A percentile compares a stretch with the other conserved stretches of the same genome.
Conservation (phyloP, 768 basidiomycete species). For the Trametes elegans region DNA sequence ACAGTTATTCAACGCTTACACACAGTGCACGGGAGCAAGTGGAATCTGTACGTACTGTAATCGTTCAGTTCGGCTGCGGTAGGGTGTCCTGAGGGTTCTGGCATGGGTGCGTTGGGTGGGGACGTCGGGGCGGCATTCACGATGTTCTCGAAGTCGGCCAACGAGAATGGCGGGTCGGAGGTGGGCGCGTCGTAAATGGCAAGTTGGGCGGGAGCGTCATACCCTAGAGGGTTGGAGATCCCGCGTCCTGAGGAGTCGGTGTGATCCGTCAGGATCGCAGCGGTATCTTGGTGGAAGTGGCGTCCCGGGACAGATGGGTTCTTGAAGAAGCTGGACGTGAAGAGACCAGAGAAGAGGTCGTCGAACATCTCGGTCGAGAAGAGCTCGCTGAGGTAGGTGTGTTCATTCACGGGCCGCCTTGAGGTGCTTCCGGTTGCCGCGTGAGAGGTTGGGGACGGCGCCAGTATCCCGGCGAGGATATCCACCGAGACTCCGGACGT, state of each 20-base stretch:
- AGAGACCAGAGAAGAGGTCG: constrained; percentile 30
- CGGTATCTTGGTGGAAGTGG: constrained; percentile 10
- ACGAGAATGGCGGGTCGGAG: background rate
- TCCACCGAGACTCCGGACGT: background rate
- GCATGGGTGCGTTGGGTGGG: background rate
- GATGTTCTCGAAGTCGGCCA: background rate
- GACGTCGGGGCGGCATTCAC: too few relatives aligned
- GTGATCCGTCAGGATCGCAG: constrained; percentile 8
- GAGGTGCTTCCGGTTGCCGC: too few relatives aligned
- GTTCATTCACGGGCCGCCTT: background rate
- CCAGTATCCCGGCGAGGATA: too few relatives aligned
- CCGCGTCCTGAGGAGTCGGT: background rate
- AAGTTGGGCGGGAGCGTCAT: background rate
- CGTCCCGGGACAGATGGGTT: constrained; percentile 8
- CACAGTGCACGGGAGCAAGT: constrained; percentile 1
- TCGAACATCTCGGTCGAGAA: constrained; percentile 32
- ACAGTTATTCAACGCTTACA: constrained; percentile 7
- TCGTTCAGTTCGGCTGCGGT: constrained; percentile 45
- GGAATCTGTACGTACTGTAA: constrained; percentile 47
- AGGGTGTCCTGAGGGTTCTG: background rate
- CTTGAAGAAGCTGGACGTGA: constrained; percentile 19
- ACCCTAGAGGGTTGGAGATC: background rate
- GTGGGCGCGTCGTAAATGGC: background rate
- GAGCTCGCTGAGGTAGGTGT: constrained; percentile 17
- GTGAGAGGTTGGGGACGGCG: too few relatives aligned